phyloP scores from a whole-genome alignment of 2,329 filamentous ascomycete species.

The Cladobotryum protrusum region DNA sequence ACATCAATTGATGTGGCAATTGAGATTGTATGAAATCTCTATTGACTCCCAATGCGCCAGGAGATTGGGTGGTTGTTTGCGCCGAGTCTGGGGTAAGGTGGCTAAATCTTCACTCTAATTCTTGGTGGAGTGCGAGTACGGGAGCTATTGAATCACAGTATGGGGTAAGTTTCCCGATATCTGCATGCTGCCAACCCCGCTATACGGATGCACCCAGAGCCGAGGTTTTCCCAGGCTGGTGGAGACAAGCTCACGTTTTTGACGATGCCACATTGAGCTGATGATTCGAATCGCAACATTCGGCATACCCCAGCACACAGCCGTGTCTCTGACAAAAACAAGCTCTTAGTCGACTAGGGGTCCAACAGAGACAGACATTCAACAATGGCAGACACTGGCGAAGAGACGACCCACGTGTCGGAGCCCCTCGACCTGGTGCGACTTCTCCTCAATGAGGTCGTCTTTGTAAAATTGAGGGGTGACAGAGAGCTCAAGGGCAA shows the following conservation, averaged over 20 bases:
- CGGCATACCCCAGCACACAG: neutral
- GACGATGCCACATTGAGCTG: constrained; percentile 1
- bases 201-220: constrained; percentile 4
- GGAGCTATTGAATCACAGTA: constrained; percentile 5
- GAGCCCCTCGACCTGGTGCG: constrained; percentile 96
- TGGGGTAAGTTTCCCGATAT: constrained; percentile 5
- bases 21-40: constrained; percentile 1
- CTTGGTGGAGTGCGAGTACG: constrained; percentile 4
- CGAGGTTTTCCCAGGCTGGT: constrained; percentile 17
- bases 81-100: constrained; percentile 12
- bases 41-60: neutral
- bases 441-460: constrained; percentile 87
- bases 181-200: constrained; percentile 6
- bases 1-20: neutral
- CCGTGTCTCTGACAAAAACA: neutral
- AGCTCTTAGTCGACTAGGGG: too few species aligned
- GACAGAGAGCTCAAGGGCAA: constrained; percentile 93
- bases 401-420: constrained; percentile 65
- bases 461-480: constrained; percentile 94
- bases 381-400: constrained; percentile 76
- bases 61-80: too few species aligned
- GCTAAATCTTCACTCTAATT: neutral
- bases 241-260: constrained; percentile 9
- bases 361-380: neutral
- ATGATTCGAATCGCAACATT: neutral